Evolutionary conservation across 805 yeast species (phyloP).

Genomic region (Candida silvatica): DNA sequence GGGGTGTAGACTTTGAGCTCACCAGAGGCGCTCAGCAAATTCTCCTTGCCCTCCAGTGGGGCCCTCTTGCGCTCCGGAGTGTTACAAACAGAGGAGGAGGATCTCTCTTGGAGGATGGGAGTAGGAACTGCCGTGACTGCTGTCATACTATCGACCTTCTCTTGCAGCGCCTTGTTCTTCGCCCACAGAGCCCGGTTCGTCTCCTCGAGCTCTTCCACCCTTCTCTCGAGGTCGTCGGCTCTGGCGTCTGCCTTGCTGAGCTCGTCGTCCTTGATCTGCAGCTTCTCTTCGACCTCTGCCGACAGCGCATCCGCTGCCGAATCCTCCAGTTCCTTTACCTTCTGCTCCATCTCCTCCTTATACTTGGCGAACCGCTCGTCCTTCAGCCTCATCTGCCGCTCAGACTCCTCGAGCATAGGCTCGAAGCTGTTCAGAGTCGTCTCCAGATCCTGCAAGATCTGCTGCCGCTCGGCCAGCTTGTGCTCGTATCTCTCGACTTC

Average conservation of each 20-base stretch:
- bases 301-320: conserved; percentile 48
- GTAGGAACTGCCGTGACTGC: too few relatives aligned
- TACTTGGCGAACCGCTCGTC: conserved; percentile 41
- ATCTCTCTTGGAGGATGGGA: too few relatives aligned
- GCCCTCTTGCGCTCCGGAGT: too few relatives aligned
- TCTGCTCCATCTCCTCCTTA: conserved; percentile 39
- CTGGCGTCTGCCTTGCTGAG: conserved; percentile 1
- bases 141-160: neutral
- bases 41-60: neutral
- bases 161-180: conserved; percentile 1
- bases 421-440: conserved; percentile 39
- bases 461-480: conserved; percentile 33
- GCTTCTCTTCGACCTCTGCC: conserved; percentile 5
- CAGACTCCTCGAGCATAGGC: conserved; percentile 38
- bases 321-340: conserved; percentile 50
- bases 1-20: conserved; percentile 37
- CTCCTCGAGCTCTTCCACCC: conserved; percentile 2
- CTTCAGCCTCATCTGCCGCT: conserved; percentile 30
- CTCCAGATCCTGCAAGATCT: conserved; percentile 40
- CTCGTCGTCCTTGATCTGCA: conserved; percentile 2
- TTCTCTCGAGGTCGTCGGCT: conserved; percentile 3
- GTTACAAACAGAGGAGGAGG: too few relatives aligned
- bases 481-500: conserved; percentile 14
- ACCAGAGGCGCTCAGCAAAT: conserved; percentile 4
- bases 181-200: neutral